Conservation (phyloP, 345 rosid genomes). For the Euclidium syriacum region DNA sequence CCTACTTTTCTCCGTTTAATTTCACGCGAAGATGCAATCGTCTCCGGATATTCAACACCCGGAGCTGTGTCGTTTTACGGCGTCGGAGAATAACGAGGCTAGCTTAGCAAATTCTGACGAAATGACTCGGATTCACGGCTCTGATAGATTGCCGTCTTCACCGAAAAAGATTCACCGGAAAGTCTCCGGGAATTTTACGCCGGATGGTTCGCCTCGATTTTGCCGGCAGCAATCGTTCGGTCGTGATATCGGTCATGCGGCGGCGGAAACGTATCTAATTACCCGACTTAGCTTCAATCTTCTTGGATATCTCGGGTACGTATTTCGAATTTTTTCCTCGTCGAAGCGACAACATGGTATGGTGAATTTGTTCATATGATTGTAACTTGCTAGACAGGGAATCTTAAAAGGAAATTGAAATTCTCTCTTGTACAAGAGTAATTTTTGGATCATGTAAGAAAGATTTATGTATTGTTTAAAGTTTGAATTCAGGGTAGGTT, state of each 20-base stretch:
- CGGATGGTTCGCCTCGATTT: conserved; percentile 11
- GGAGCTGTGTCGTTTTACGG: background rate
- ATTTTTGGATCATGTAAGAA: background rate
- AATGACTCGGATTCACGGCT: background rate
- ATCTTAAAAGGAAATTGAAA: background rate
- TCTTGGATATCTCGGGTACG: conserved; percentile 77
- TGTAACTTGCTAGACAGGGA: conserved; percentile 10
- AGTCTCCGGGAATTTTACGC: conserved; percentile 14
- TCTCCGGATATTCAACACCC: background rate
- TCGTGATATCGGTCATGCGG: conserved; percentile 63
- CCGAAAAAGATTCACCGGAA: conserved; percentile 33
- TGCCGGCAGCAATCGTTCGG: conserved; percentile 47
- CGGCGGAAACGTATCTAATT: conserved; percentile 71
- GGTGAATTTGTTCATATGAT: background rate
- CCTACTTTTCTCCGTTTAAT: background rate
- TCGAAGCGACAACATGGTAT: no score
- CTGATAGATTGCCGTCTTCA: conserved; percentile 3
- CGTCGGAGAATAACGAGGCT: background rate
- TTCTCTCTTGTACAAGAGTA: background rate
- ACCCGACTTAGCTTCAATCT: conserved; percentile 70
- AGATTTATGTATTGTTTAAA: conserved; percentile 7
- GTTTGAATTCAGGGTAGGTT: conserved; percentile 84
- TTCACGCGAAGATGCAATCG: conserved; percentile 16
- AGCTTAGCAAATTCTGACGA: background rate
- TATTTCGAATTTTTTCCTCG: background rate